Percentiles rank a stretch among this genome's conserved stretches.
Evolutionary conservation across 148 eudicot genomes (phyloP).

Genomic region (Rhododendron kiyosumense): DNA sequence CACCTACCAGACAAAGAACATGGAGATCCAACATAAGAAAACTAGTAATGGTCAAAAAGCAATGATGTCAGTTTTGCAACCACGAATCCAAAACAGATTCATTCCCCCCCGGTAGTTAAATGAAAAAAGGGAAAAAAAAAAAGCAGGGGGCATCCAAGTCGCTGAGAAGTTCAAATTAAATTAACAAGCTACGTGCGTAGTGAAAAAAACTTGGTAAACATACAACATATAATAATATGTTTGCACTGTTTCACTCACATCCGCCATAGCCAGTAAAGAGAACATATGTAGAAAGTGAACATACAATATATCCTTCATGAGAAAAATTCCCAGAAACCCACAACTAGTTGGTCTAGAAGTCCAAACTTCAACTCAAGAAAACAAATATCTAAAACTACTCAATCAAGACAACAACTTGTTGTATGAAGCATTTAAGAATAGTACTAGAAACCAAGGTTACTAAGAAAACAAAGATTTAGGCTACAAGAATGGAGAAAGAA

Average conservation of each 20-base stretch:
- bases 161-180: neutral
- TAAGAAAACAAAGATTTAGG: neutral
- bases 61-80: neutral
- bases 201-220: neutral
- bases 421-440: neutral
- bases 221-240: neutral
- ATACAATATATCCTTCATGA: neutral
- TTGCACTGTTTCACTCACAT: neutral
- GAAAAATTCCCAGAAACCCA: neutral
- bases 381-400: neutral
- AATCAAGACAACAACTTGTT: neutral
- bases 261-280: neutral
- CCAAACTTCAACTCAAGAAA: neutral
- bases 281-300: neutral
- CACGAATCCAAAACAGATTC: neutral
- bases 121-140: neutral
- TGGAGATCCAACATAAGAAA: neutral
- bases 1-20: slow-evolving; percentile 38
- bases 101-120: neutral
- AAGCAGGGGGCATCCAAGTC: neutral
- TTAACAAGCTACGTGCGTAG: neutral
- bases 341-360: neutral
- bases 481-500: neutral
- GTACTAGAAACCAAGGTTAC: neutral
- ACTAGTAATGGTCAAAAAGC: neutral